Conservation (phyloP, 2,329 filamentous ascomycete species). For the Diplodia sapinea region DNA sequence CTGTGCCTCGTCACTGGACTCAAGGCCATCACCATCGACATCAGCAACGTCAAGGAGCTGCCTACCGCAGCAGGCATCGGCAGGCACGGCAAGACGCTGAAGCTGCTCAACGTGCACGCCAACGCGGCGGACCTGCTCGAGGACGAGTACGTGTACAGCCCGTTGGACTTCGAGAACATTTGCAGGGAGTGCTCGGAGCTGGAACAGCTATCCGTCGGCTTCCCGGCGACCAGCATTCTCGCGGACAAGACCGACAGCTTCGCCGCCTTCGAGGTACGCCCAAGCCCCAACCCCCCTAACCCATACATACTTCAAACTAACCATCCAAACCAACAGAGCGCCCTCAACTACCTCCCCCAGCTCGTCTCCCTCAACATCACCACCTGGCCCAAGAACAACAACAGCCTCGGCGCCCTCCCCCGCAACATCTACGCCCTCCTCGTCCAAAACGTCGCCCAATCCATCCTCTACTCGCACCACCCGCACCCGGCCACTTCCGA, state of each 20-base stretch:
- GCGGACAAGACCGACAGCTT: constrained; percentile 51
- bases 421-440: constrained; percentile 54
- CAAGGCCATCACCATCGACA: constrained; percentile 52
- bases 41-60: constrained; percentile 49
- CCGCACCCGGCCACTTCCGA: constrained; percentile 31
- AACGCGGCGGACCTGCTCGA: constrained; percentile 50
- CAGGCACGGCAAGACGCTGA: constrained; percentile 54
- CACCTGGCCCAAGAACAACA: constrained; percentile 55
- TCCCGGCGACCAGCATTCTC: constrained; percentile 54
- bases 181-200: constrained; percentile 52
- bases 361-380: constrained; percentile 56
- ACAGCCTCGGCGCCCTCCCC: constrained; percentile 48
- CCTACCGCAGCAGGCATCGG: constrained; percentile 52
- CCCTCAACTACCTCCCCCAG: constrained; percentile 46
- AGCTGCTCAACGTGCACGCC: constrained; percentile 53
- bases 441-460: constrained; percentile 49
- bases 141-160: constrained; percentile 54
- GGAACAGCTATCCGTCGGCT: constrained; percentile 56
- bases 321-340: constrained; percentile 38
- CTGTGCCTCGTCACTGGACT: constrained; percentile 55
- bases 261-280: constrained; percentile 48
- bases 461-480: constrained; percentile 32
- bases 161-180: constrained; percentile 53
- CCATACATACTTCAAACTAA: neutral
- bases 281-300: constrained; percentile 13